Conservation (phyloP, 441 rosid species). For the Croton setiger region DNA sequence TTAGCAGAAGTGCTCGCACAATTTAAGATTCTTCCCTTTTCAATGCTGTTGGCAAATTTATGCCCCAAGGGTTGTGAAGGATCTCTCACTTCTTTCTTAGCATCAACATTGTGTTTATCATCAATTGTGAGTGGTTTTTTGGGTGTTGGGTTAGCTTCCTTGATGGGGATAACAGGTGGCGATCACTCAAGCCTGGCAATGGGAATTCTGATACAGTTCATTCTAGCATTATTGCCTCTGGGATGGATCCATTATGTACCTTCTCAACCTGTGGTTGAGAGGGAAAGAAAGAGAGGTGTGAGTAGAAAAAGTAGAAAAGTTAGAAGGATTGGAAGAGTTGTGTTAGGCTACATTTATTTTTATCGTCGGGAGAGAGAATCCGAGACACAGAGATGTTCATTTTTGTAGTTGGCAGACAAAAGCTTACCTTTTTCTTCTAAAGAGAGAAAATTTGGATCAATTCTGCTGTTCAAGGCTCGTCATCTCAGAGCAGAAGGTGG, state of each 20-base stretch:
- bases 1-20: conserved; percentile 70
- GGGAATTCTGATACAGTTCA: conserved; percentile 58
- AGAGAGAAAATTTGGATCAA: neutral
- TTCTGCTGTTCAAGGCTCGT: neutral
- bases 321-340: conserved; percentile 57
- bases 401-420: neutral
- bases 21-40: conserved; percentile 74
- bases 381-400: conserved; percentile 35
- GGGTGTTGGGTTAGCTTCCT: conserved; percentile 68
- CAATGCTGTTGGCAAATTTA: conserved; percentile 49
- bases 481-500: neutral
- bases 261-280: conserved; percentile 34
- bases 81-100: conserved; percentile 70
- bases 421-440: neutral
- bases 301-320: conserved; percentile 53
- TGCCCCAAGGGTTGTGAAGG: conserved; percentile 87
- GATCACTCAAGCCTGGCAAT: conserved; percentile 54
- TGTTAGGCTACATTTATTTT: conserved; percentile 30
- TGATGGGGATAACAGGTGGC: conserved; percentile 51
- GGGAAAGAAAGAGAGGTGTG: conserved; percentile 38
- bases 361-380: conserved; percentile 59
- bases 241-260: conserved; percentile 53
- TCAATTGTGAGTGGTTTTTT: conserved; percentile 58
- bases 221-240: conserved; percentile 62
- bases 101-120: conserved; percentile 63